A percentile compares a stretch with the other conserved stretches of the same genome.
These are phyloP conservation scores for Ceratobasidium sp. DNA, from an alignment of 1,284 basidiomycete species.

Conservation along the genomic window DNA sequence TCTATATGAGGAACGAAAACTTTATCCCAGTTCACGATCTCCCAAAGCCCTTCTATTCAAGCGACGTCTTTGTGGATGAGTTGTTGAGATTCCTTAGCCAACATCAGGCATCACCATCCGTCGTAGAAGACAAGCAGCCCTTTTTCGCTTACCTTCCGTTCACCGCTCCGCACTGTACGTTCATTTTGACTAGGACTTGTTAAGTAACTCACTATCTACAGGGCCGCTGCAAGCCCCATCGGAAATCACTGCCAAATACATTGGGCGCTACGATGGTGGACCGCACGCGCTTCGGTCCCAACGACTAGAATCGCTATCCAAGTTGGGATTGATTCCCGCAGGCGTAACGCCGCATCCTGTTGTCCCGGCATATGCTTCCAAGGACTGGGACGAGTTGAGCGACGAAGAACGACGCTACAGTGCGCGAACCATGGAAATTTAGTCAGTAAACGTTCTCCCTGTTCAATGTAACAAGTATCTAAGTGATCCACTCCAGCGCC, in stretches of 20 bases:
- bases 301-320: background rate
- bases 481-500: background rate
- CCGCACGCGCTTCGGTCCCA: conserved; percentile 1
- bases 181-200: too few relatives aligned
- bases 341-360: conserved; percentile 5
- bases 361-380: conserved; percentile 10
- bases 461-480: too few relatives aligned
- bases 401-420: conserved; percentile 9
- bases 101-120: background rate
- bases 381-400: conserved; percentile 20
- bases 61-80: background rate
- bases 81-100: background rate
- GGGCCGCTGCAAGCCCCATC: conserved; percentile 26
- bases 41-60: conserved; percentile 18
- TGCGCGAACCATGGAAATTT: conserved; percentile 23
- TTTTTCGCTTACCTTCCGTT: conserved; percentile 24
- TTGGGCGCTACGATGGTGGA: conserved; percentile 11
- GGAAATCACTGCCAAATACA: conserved; percentile 18
- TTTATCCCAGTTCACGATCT: background rate
- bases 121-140: background rate
- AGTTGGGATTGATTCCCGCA: background rate
- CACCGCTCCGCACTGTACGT: conserved; percentile 21
- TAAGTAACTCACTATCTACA: background rate
- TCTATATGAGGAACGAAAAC: conserved; percentile 12
- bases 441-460: too few relatives aligned